Base-by-base conservation (phyloP, 257 asterid genomes). In the Perilla frutescens region DNA sequence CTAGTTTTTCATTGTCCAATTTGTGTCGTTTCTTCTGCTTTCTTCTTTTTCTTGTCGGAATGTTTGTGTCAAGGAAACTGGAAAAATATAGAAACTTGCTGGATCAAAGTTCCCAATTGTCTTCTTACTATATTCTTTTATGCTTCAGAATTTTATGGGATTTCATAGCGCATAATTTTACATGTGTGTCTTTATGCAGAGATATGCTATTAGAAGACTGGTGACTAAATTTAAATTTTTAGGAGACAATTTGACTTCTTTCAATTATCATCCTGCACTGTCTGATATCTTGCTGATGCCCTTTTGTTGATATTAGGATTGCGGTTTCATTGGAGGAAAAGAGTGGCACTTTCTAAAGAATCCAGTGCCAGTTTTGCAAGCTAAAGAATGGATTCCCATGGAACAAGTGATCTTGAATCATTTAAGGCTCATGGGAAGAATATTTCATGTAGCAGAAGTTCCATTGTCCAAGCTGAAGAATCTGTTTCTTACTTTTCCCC, bases 321-420 rank as follows among this genome's bases (percentile, higher is more conserved):
- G 58, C 41, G 32, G 41, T 47, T 40, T 31, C 43, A 44, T 32
- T 39, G 12, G 36, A 49, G 36, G 67, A 14, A 31, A 32, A 55
- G 67, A 60, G 73, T 66, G 50, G 62, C 34, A 8, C 49, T 76
- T 60, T 58, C 56, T 40, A 15, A 3, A 68, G 77, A 73, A 64
- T 51, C 76, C 40, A 11, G 77, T 66, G 47, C 76, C 58, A 66
- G 63, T 67, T 76, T 76, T 61, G 11, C 60, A 8, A 58, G 50
- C 62, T 69, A 49, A 45, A 71, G 70, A 68, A 80, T 80, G 85
- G 73, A 55, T 68, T 63, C 80, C 60, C 67, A 62, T 64, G 84
- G 77, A 68, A 72, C 64, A 31, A 47, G 72, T 53, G 77, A 59
- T 62, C 71, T 74, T 61, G 76, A 76, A 71, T 77, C 79, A 60